Percentiles rank a stretch among this genome's conserved stretches.
Evolutionary conservation across 2,329 filamentous ascomycete genomes (phyloP).

Genomic region (Fusarium globosum): DNA sequence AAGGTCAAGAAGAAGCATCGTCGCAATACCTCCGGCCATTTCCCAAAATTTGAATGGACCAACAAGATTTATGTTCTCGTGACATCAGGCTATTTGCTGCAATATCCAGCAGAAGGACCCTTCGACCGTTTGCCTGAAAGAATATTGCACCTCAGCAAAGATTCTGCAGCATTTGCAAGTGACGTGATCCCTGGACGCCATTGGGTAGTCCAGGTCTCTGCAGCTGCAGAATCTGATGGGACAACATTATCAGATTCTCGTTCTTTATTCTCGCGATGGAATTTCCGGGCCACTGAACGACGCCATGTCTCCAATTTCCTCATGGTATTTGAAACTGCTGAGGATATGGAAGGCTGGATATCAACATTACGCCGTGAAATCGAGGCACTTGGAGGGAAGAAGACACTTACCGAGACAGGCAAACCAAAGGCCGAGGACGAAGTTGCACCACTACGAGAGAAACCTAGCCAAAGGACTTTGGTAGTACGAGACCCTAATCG

Average conservation of each 20-base stretch:
- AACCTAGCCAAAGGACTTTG: constrained; percentile 59
- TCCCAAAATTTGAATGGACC: constrained; percentile 70
- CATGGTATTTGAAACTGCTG: constrained; percentile 77
- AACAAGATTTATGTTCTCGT: constrained; percentile 79
- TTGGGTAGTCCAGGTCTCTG: constrained; percentile 82
- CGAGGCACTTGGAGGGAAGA: constrained; percentile 75
- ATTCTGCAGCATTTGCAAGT: constrained; percentile 83
- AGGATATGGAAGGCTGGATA: constrained; percentile 83
- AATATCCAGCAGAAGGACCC: constrained; percentile 77
- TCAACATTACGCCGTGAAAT: constrained; percentile 75
- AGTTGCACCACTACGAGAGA: constrained; percentile 49
- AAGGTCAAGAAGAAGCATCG: constrained; percentile 59
- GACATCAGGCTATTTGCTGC: constrained; percentile 77
- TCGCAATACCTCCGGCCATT: constrained; percentile 54
- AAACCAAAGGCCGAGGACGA: constrained; percentile 58
- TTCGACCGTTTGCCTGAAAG: constrained; percentile 81
- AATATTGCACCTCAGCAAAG: constrained; percentile 75
- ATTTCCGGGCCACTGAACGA: constrained; percentile 65
- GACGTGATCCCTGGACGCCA: constrained; percentile 83
- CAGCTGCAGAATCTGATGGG: constrained; percentile 70
- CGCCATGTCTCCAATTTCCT: constrained; percentile 72
- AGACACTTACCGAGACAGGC: constrained; percentile 69
- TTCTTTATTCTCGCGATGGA: constrained; percentile 73
- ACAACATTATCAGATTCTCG: constrained; percentile 61
- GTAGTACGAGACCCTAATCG: constrained; percentile 61